Evolutionary conservation across 2,329 filamentous ascomycete genomes (phyloP).

Genomic region (Talaromyces amestolkiae): DNA sequence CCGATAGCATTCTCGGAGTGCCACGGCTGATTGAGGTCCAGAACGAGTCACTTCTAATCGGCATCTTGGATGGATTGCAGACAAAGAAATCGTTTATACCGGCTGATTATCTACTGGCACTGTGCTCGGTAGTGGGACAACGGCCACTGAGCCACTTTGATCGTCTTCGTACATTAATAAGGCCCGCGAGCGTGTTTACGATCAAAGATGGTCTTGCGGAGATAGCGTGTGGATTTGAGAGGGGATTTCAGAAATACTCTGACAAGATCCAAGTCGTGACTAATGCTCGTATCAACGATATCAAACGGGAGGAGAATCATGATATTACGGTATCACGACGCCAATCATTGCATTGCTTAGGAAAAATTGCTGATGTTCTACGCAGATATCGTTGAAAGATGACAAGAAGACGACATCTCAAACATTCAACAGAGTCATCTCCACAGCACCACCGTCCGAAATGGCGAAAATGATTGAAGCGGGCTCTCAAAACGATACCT

Average conservation of each 20-base stretch:
- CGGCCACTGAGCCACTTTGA: conserved; percentile 22
- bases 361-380: neutral
- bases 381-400: conserved; percentile 15
- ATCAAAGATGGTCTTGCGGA: conserved; percentile 60
- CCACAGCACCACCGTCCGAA: conserved; percentile 31
- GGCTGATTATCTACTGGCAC: conserved; percentile 32
- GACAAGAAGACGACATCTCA: conserved; percentile 6
- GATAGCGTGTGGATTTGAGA: conserved; percentile 55
- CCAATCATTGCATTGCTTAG: neutral
- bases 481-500: conserved; percentile 16
- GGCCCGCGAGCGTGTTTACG: conserved; percentile 40
- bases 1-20: conserved; percentile 59
- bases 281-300: conserved; percentile 47
- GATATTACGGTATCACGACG: conserved; percentile 27
- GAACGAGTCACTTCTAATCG: conserved; percentile 23
- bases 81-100: conserved; percentile 18
- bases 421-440: conserved; percentile 33
- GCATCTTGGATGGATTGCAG: conserved; percentile 20
- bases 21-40: conserved; percentile 49
- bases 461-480: conserved; percentile 27
- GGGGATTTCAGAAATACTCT: conserved; percentile 32
- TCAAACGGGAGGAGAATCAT: conserved; percentile 35
- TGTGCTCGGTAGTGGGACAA: conserved; percentile 20
- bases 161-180: conserved; percentile 22
- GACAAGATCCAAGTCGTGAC: conserved; percentile 62